Conservation (phyloP, 2,329 filamentous ascomycete genomes). For the Botrytis pseudocinerea region DNA sequence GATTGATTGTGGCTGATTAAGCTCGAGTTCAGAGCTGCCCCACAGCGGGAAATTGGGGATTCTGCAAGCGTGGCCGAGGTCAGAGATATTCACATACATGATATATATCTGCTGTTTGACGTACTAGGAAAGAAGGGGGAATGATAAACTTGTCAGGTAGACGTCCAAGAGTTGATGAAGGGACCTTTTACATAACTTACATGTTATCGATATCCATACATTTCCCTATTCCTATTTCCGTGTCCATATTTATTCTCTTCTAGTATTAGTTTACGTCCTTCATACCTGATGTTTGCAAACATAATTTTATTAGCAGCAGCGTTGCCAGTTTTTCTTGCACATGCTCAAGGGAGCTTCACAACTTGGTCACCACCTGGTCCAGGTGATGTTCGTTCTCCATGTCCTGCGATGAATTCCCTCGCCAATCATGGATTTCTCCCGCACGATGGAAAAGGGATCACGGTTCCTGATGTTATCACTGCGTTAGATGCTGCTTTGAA, state of each 20-base stretch:
- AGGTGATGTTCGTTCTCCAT: constrained; percentile 29
- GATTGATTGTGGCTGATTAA: background rate
- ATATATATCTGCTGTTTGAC: background rate
- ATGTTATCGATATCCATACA: background rate
- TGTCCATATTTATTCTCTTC: background rate
- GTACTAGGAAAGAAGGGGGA: background rate
- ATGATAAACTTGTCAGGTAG: background rate
- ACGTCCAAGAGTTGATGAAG: background rate
- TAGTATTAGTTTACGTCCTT: background rate
- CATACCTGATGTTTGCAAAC: background rate
- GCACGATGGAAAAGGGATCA: constrained; percentile 40
- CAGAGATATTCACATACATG: background rate
- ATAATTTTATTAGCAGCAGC: background rate
- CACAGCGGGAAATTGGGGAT: background rate
- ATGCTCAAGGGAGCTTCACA: constrained; percentile 25
- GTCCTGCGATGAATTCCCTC: background rate
- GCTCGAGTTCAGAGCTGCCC: background rate
- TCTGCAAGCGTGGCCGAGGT: background rate
- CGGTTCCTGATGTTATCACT: constrained; percentile 20
- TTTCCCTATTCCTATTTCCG: background rate
- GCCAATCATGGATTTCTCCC: constrained; percentile 41
- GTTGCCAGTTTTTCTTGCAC: background rate
- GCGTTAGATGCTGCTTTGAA: constrained; percentile 1
- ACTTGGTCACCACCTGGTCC: constrained; percentile 27
- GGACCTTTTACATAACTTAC: background rate